These are phyloP conservation scores for Apostasia shenzhenica DNA, from an alignment of 106 monocot genomes.

Conservation along the genomic window DNA sequence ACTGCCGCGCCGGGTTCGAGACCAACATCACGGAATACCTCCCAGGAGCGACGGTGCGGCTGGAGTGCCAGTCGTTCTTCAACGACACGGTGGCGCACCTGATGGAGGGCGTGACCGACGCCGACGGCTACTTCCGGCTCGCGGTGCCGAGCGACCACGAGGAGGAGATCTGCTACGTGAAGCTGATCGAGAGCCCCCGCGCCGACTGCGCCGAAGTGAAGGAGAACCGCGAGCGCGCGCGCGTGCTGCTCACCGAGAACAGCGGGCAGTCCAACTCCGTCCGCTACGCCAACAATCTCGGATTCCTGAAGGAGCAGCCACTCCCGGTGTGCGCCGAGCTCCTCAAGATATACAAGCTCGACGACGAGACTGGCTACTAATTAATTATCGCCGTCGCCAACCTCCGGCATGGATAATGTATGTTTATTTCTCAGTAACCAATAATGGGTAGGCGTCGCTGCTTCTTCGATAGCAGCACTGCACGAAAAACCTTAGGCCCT, in stretches of 20 bases:
- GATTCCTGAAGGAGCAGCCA: conserved; percentile 2
- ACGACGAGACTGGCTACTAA: no score
- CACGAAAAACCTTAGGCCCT: no score
- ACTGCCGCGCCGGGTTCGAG: conserved; percentile 52
- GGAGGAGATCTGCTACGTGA: conserved; percentile 5
- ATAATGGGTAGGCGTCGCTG: no score
- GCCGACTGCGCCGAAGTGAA: conserved; percentile 5
- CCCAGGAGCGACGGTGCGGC: conserved; percentile 6
- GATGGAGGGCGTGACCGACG: not conserved
- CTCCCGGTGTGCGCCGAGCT: not conserved
- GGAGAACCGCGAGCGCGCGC: not conserved
- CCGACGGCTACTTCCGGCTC: not conserved
- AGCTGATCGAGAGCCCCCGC: not conserved
- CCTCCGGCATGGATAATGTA: no score
- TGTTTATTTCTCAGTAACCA: no score
- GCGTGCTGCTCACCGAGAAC: conserved; percentile 1
- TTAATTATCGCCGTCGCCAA: no score
- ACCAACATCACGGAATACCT: conserved; percentile 38
- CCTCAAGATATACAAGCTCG: no score
- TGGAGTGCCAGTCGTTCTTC: no score
- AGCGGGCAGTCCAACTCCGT: not conserved
- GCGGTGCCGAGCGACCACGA: not conserved
- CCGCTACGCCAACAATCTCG: conserved; percentile 15
- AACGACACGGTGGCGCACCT: no score
- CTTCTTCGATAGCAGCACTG: no score